Evolutionary conservation across 2,329 filamentous ascomycete genomes (phyloP), one percentile per base, ranked within the genome.

Genomic region (Rhynchosporium graminicola): DNA sequence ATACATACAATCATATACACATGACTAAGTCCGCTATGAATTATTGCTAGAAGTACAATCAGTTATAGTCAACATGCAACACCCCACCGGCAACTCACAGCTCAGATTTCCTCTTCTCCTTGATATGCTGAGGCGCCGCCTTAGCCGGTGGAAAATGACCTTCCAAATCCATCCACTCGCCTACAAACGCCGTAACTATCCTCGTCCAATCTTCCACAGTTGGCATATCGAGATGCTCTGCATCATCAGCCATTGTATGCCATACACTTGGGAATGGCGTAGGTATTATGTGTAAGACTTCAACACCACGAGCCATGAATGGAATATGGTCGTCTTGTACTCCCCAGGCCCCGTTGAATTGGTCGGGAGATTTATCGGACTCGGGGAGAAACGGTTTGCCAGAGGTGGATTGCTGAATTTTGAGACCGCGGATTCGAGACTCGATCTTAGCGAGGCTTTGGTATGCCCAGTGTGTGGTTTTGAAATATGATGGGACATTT

Each of bases 401-500:
- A 63, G 77, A 76, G 1, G 78, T 77, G 42, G 88, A 87, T 72
- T 90, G 87, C 65, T 94, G 84, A 40, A 89, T 77, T 0, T 80
- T 79, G 0, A 93, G 78, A 9, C 80, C 77, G 40, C 92, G 86
- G 74, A 97, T 80, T 31, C 92, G 87, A 57, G 80, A 77, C 77
- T 98, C 94, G 15, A 96, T 78, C 2, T 78, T 77, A 0, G 91
- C 88, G 80, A 98, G 85, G 63, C 84, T 83, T 68, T 85, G 80
- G 75, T 98, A 98, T 0, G 93, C 92, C 94, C 94, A 97, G 74
- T 98, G 94, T 0, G 94, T 97, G 1, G 88, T 89, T 63, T 87
- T 82, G 74, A 96, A 97, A 78, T 94, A 97, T 0, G 91, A 96
- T 0, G 92, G 92, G 1, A 99, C 82, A 0, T 71, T 78, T 0